Percentiles rank a stretch among this genome's conserved stretches.
These are phyloP conservation scores for Globisporangium nunn DNA, from an alignment of 352 stramenopile species.

Conservation along the genomic window DNA sequence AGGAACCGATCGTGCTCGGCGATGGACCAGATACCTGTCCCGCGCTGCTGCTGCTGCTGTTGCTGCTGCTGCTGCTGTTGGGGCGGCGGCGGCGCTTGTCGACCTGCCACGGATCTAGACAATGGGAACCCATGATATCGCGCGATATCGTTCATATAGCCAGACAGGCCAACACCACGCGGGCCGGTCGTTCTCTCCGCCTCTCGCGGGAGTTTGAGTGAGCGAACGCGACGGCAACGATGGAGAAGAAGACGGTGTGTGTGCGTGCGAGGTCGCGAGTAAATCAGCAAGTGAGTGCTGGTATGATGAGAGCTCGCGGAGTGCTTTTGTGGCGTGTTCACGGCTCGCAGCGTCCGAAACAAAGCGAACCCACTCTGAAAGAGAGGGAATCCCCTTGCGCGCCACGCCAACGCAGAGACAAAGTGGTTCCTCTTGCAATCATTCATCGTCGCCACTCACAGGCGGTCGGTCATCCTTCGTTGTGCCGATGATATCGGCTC, in stretches of 20 bases:
- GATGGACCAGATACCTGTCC: constrained; percentile 12
- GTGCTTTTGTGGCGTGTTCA: background rate
- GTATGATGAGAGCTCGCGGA: background rate
- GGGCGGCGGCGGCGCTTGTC: background rate
- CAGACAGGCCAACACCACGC: background rate
- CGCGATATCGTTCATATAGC: constrained; percentile 10
- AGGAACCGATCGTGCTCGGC: constrained; percentile 15
- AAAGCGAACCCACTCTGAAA: background rate
- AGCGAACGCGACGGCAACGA: background rate
- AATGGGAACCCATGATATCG: constrained; percentile 1
- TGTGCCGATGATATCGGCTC: too few relatives aligned
- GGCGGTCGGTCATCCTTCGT: too few relatives aligned
- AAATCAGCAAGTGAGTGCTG: constrained; percentile 1
- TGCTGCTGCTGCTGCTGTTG: background rate
- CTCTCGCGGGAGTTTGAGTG: background rate
- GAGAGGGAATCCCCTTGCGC: background rate
- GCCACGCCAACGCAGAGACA: too few relatives aligned
- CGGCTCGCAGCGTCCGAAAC: background rate
- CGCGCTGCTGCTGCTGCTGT: constrained; percentile 4
- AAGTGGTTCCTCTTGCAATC: background rate
- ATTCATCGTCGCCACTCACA: background rate
- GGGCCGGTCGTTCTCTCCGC: background rate
- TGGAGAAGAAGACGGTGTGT: background rate
- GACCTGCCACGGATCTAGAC: background rate
- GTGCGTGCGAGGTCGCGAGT: background rate